Evolutionary conservation across 2,329 filamentous ascomycete genomes (phyloP).

Genomic region (Claviceps arundinis): DNA sequence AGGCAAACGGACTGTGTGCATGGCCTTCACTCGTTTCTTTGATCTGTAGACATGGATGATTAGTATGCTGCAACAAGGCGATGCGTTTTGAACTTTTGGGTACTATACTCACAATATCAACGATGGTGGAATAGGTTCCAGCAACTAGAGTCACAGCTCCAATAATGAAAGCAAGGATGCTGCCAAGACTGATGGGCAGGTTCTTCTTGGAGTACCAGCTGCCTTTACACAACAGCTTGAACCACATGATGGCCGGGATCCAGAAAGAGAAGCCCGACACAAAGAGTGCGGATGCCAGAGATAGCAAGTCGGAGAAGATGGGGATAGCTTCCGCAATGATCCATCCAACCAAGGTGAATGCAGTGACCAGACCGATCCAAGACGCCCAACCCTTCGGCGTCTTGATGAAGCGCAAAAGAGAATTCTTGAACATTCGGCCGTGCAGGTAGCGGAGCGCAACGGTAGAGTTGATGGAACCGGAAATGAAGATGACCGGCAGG

Average conservation of each 20-base stretch:
- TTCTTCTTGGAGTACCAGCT: conserved; percentile 14
- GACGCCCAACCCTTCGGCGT: conserved; percentile 32
- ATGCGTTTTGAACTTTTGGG: background rate
- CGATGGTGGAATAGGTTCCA: conserved; percentile 14
- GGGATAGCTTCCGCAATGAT: conserved; percentile 60
- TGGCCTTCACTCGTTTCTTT: conserved; percentile 9
- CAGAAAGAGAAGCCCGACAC: conserved; percentile 27
- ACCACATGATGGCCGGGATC: conserved; percentile 27
- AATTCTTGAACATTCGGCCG: conserved; percentile 29
- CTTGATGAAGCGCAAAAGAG: conserved; percentile 32
- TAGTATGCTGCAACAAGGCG: background rate
- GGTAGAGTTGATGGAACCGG: conserved; percentile 54
- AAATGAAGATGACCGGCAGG: conserved; percentile 60
- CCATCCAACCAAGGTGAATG: conserved; percentile 50
- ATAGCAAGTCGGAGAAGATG: conserved; percentile 55
- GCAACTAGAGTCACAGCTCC: conserved; percentile 13
- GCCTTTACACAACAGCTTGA: conserved; percentile 22
- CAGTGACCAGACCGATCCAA: conserved; percentile 45
- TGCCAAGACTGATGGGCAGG: conserved; percentile 8
- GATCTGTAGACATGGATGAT: conserved; percentile 6
- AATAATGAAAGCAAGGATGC: conserved; percentile 11
- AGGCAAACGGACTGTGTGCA: conserved; percentile 10
- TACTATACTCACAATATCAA: conserved; percentile 14
- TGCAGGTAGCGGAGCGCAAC: conserved; percentile 31
- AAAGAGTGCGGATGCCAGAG: conserved; percentile 34